These are phyloP conservation scores for Phaseolus lunatus DNA, from an alignment of 306 rosid species.

Conservation along the genomic window DNA sequence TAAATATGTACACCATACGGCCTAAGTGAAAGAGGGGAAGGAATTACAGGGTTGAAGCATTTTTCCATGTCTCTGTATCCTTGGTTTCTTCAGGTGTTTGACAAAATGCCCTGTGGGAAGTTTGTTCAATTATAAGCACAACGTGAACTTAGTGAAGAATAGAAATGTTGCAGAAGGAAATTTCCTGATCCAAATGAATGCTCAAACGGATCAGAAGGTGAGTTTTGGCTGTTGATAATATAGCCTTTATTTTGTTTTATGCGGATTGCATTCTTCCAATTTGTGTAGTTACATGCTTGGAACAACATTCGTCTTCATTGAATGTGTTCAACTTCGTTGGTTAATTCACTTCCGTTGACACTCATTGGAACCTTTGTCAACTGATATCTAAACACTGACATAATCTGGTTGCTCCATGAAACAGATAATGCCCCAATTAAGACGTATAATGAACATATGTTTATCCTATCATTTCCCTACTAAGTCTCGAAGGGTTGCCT, in stretches of 20 bases:
- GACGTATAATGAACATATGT: too few species aligned
- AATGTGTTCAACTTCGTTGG: not conserved
- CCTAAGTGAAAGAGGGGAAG: not conserved
- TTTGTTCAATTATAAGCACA: not conserved
- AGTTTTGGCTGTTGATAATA: not conserved
- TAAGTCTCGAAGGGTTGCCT: too few species aligned
- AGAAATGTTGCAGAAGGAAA: not conserved
- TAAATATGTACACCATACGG: not conserved
- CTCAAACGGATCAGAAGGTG: not conserved
- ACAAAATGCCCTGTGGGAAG: slow-evolving; percentile 9
- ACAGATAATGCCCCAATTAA: too few species aligned
- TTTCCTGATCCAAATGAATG: not conserved
- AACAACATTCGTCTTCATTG: not conserved
- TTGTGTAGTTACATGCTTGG: not conserved
- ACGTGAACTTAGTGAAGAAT: not conserved
- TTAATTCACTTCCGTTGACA: too few species aligned
- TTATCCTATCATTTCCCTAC: too few species aligned
- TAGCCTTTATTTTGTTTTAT: not conserved
- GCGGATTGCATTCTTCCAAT: not conserved
- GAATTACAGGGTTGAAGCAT: not conserved
- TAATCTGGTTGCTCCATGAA: too few species aligned
- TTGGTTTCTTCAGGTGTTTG: not conserved
- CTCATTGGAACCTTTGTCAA: too few species aligned
- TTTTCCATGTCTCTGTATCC: not conserved
- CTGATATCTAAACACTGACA: too few species aligned